Evolutionary conservation across 352 stramenopile species (phyloP), one percentile per base, ranked within the genome.

Genomic region (Paralagenidium karlingii): DNA sequence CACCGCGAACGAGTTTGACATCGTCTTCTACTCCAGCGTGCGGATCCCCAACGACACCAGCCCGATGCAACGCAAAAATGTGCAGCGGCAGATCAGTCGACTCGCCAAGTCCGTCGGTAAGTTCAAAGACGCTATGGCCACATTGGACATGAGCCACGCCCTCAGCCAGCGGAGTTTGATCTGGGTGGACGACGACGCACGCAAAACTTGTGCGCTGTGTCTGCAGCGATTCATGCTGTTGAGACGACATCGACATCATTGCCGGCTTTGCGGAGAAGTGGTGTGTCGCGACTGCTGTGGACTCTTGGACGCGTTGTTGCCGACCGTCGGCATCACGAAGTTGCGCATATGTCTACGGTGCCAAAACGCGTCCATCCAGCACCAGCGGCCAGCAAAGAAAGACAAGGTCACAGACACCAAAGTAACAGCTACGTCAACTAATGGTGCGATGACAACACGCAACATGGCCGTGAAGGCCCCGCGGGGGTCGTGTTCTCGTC

Each of bases 201-300:
- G 69, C 34, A 82, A 81, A 40, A 68, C 47, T 37, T 86, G 73
- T 43, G 51, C 49, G 13, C 51, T 78, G 33, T 86, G 73, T 33
- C 51, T 64, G n/a, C 48, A 67, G 21, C 59, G 62, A 18, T 86
- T 86, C 44, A 49, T 53, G 21, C 64, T 65, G 25, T 66, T 77
- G 18, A 44, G 67, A 16, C 48, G 53, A 1, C 60, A 68, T 32
- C 73, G 73, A 41, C 73, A 87, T 43, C 73, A 87, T 47, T 87
- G 73, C 33, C 69, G 73, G 2, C 60, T 87, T 0, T 87, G 73
- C 42, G 69, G 73, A 4, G 69, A 84, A 41, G 61, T 82, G 5
- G 60, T 66, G 31, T 86, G 73, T 20, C 70, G 68, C 36, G 83
- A 83, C 41, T 88, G 75, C 53, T 83, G 67, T n/a, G 55, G 78